Evolutionary conservation across 1,284 basidiomycete genomes (phyloP).

Genomic region (Ganoderma leucocontextum): DNA sequence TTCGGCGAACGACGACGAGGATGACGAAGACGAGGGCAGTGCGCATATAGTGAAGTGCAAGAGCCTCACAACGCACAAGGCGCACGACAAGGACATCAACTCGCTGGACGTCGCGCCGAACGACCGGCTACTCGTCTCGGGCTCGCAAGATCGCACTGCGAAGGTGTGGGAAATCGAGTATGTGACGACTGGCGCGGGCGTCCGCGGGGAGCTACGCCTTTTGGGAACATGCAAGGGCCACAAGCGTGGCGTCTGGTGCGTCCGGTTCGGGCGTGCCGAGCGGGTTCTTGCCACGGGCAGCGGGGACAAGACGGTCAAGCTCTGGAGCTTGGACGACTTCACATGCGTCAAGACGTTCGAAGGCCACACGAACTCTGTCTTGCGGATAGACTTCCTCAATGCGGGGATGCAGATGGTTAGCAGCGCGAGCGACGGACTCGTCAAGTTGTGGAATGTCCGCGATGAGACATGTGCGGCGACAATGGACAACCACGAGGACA

Average conservation of each 20-base stretch:
- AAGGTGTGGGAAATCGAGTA: slow-evolving; percentile 89
- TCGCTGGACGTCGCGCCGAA: slow-evolving; percentile 94
- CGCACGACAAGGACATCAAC: slow-evolving; percentile 99
- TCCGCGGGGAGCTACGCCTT: slow-evolving; percentile 76
- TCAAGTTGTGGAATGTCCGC: slow-evolving; percentile 95
- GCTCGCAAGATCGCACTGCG: slow-evolving; percentile 95
- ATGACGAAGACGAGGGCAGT: slow-evolving; percentile 25
- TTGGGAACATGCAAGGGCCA: slow-evolving; percentile 94
- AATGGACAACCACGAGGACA: slow-evolving; percentile 96
- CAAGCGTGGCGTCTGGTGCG: slow-evolving; percentile 96
- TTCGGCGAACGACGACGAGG: slow-evolving; percentile 35
- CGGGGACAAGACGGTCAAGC: slow-evolving; percentile 92
- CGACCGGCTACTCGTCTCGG: slow-evolving; percentile 89
- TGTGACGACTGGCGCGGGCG: slow-evolving; percentile 49
- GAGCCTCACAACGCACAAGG: slow-evolving; percentile 89
- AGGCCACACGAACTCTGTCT: slow-evolving; percentile 97
- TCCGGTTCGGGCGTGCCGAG: slow-evolving; percentile 87
- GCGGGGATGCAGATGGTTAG: slow-evolving; percentile 88
- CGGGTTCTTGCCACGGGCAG: slow-evolving; percentile 92
- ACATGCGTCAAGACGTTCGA: slow-evolving; percentile 95
- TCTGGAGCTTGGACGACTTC: slow-evolving; percentile 95
- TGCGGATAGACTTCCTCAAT: slow-evolving; percentile 91
- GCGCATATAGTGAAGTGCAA: slow-evolving; percentile 58
- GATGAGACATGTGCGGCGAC: slow-evolving; percentile 90
- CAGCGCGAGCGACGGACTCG: slow-evolving; percentile 91